phyloP scores from a whole-genome alignment of 139 green algal species.

The Tetradesmus obliquus region DNA sequence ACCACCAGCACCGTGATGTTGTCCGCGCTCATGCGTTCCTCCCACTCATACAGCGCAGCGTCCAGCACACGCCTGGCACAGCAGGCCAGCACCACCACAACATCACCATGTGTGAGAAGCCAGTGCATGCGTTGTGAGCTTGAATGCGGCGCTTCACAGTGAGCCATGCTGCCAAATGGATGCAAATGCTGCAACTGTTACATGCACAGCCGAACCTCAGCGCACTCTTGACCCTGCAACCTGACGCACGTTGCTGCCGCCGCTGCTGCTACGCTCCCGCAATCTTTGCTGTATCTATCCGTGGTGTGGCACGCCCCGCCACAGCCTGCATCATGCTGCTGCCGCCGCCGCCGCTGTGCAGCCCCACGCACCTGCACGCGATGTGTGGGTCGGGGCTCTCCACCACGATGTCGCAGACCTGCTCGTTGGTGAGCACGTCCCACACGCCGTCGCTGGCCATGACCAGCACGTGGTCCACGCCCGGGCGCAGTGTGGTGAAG shows the following conservation, averaged over 20 bases:
- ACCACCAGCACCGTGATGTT: slow-evolving; percentile 67
- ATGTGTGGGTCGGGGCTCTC: slow-evolving; percentile 49
- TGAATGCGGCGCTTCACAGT: background rate
- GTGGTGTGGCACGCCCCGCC: too few species aligned
- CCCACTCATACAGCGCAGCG: slow-evolving; percentile 64
- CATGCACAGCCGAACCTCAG: background rate
- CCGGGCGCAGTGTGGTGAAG: slow-evolving; percentile 51
- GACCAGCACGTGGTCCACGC: slow-evolving; percentile 56
- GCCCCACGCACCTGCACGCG: background rate
- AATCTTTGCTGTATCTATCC: too few species aligned
- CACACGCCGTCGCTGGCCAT: slow-evolving; percentile 68
- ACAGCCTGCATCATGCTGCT: background rate
- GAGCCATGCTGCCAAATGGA: background rate
- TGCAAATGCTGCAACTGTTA: too few species aligned
- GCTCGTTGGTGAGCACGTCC: slow-evolving; percentile 67
- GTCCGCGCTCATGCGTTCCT: slow-evolving; percentile 65
- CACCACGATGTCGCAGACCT: slow-evolving; percentile 51
- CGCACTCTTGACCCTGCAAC: background rate
- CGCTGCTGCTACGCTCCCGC: background rate
- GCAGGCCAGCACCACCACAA: slow-evolving; percentile 30
- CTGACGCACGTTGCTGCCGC: too few species aligned
- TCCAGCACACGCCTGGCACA: slow-evolving; percentile 50
- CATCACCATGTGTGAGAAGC: background rate
- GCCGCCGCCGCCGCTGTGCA: background rate
- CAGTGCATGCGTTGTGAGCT: background rate